These are phyloP conservation scores for Nakaseomyces bracarensis DNA, from an alignment of 1,139 yeast genomes.

Conservation along the genomic window DNA sequence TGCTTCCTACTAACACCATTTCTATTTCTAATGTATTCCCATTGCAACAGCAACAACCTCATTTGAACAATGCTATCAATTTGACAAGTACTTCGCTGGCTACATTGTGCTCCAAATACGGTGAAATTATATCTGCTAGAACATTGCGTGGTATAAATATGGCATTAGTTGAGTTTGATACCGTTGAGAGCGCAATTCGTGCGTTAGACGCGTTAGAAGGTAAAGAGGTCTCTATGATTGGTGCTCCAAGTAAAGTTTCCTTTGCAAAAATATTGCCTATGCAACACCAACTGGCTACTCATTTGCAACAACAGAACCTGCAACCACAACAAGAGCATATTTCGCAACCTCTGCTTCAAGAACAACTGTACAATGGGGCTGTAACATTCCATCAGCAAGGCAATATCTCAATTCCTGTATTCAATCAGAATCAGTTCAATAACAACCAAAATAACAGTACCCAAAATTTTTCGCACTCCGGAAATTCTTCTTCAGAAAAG, in stretches of 20 bases:
- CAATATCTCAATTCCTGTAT: conserved; percentile 28
- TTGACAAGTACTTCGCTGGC: conserved; percentile 32
- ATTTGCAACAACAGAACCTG: conserved; percentile 10
- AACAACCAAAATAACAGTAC: conserved; percentile 12
- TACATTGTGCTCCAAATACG: conserved; percentile 44
- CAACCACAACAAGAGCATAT: conserved; percentile 10
- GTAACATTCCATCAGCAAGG: conserved; percentile 32
- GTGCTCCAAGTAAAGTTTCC: conserved; percentile 54
- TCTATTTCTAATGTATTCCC: conserved; percentile 59
- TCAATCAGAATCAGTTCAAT: conserved; percentile 14
- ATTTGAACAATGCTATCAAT: conserved; percentile 28
- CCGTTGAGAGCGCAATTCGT: conserved; percentile 65
- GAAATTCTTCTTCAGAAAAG: conserved; percentile 20
- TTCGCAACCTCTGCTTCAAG: conserved; percentile 30
- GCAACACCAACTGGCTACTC: conserved; percentile 25
- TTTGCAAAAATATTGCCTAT: conserved; percentile 53
- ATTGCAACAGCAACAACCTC: conserved; percentile 46
- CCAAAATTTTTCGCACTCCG: conserved; percentile 17
- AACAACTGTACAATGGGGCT: conserved; percentile 31
- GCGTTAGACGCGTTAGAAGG: conserved; percentile 74
- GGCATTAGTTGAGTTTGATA: conserved; percentile 68
- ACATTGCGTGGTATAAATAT: conserved; percentile 44
- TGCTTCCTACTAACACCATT: conserved; percentile 50
- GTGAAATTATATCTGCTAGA: conserved; percentile 50
- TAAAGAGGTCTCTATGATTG: conserved; percentile 66